Conservation (phyloP, 768 basidiomycete genomes). For the Botryobasidium botryosum region DNA sequence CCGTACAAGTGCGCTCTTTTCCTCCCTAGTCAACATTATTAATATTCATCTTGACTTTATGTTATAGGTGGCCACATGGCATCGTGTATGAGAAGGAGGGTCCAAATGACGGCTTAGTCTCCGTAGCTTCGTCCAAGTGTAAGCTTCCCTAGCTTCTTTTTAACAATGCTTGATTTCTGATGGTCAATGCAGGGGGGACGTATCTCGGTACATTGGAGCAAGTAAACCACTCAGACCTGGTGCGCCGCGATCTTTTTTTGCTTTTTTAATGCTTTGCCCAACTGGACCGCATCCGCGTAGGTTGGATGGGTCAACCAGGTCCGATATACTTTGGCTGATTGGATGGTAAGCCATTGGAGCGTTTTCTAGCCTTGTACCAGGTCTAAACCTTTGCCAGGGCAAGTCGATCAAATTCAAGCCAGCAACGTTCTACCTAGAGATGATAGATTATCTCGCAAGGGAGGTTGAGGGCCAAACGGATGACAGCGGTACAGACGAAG, state of each 20-base stretch:
- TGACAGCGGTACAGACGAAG: constrained; percentile 1
- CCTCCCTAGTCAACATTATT: neutral
- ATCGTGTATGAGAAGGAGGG: constrained; percentile 78
- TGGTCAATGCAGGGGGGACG: constrained; percentile 47
- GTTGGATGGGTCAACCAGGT: constrained; percentile 7
- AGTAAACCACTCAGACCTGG: constrained; percentile 84
- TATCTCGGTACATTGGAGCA: constrained; percentile 84
- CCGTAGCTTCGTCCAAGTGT: constrained; percentile 71
- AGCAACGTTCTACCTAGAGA: constrained; percentile 76
- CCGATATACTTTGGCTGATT: neutral
- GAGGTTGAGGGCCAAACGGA: constrained; percentile 46
- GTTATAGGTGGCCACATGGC: constrained; percentile 44
- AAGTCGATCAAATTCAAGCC: constrained; percentile 84
- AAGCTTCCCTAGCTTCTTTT: neutral
- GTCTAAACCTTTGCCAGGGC: constrained; percentile 23
- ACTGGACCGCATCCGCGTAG: neutral
- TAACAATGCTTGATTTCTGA: neutral
- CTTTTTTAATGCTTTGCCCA: neutral
- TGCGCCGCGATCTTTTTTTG: constrained; percentile 7
- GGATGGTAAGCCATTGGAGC: neutral
- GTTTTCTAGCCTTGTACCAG: neutral
- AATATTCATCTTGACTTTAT: neutral
- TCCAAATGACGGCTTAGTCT: constrained; percentile 87
- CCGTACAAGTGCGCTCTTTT: constrained; percentile 46
- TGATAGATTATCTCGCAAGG: constrained; percentile 60